Base-by-base conservation (phyloP, 192 early-diverging fungal species). In the Spizellomyces sp. region DNA sequence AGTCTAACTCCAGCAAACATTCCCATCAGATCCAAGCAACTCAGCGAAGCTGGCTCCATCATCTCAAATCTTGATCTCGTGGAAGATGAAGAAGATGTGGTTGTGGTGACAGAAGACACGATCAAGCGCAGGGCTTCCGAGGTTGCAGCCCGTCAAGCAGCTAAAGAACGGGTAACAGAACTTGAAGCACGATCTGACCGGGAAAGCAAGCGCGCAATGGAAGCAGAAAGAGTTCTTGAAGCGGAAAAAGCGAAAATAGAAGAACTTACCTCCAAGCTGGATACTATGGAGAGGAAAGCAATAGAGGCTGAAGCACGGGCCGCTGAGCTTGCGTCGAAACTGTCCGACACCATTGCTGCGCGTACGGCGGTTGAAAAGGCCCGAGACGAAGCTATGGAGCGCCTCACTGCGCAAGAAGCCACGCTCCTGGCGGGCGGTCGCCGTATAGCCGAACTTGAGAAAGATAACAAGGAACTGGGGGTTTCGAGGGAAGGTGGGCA, bases 21-120 rank as follows among this genome's bases (percentile, higher is more conserved):
- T 41, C 15, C 63, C 6, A 71, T 85, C n/a, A 64, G 71, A 48
- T 77, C 73, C 36, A 85, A 85, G 63, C 65, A 73, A 43, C 66
- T 80, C 5, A 58, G 22, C n/a, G 81, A 82, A 48, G 71, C 75
- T 12, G 48, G 21, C 43, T 41, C 43, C 9, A 14, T 45, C 6
- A 21, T n/a, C 9, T 57, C 57, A 22, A 65, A 47, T 19, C 54
- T 48, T 6, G 60, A 66, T 8, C 70, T 79, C 44, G 69, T n/a
- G 17, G 70, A 69, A 4, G 70, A 82, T 42, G 80, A 82, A 8
- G 73, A 78, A 10, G 65, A 69, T 8, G 47, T 15, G 12, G 64
- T 41, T 2, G 76, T 66, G 27, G 64, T 44, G 5, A 42, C 71
- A 8, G 44, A 75, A 17, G 67, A 78, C 14, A 43, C 48, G 48